phyloP scores from a whole-genome alignment of 177 flowering plant genomes.

The Vitis hybrid region DNA sequence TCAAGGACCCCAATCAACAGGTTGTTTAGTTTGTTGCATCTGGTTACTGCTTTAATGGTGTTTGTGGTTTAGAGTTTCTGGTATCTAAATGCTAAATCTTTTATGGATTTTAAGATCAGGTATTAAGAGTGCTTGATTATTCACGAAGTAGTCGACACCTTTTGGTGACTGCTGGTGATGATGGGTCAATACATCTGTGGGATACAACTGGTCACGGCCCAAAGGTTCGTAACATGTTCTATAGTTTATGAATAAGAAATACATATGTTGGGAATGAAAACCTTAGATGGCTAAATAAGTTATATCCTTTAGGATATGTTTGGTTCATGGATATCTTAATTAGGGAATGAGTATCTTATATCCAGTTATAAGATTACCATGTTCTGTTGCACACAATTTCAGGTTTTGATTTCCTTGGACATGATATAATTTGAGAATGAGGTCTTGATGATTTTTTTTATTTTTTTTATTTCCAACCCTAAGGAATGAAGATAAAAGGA shows the following conservation, averaged over 20 bases:
- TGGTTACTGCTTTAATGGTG: neutral
- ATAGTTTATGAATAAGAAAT: no score
- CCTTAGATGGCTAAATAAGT: neutral
- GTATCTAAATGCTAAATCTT: conserved; percentile 22
- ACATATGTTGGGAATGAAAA: no score
- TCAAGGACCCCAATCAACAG: conserved; percentile 92
- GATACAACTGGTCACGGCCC: conserved; percentile 92
- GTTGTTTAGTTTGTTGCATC: conserved; percentile 39
- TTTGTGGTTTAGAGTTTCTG: conserved; percentile 3
- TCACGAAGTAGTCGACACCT: conserved; percentile 91
- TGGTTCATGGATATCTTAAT: no score
- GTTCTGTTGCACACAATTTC: no score
- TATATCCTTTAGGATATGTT: neutral
- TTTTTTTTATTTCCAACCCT: no score
- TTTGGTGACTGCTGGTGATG: conserved; percentile 97
- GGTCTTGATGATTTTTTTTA: no score
- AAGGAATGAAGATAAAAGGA: no score
- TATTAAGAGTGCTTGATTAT: conserved; percentile 96
- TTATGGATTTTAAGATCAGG: conserved; percentile 54
- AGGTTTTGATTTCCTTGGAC: no score
- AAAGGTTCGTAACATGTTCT: conserved; percentile 52
- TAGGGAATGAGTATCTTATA: no score
- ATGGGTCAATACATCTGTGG: conserved; percentile 93
- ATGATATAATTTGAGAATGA: no score
- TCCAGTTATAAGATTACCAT: no score